Conservation (phyloP, 768 basidiomycete species). For the Suillus hirtellus region DNA sequence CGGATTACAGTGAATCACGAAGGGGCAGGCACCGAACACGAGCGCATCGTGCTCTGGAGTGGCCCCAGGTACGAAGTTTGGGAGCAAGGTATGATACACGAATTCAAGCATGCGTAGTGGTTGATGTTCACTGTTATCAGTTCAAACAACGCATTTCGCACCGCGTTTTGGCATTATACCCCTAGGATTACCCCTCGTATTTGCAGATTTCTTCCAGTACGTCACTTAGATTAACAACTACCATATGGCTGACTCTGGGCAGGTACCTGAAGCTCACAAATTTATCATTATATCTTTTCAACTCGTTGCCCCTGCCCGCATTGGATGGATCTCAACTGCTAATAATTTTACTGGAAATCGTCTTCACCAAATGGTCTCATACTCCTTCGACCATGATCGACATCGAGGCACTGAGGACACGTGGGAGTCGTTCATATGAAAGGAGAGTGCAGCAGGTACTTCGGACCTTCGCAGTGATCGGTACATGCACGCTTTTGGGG, state of each 20-base stretch:
- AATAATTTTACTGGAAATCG: slow-evolving; percentile 29
- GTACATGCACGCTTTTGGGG: slow-evolving; percentile 23
- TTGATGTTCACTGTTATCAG: not conserved
- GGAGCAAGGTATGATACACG: slow-evolving; percentile 55
- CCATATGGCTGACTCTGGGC: not conserved
- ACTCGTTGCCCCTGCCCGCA: slow-evolving; percentile 70
- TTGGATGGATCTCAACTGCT: slow-evolving; percentile 74
- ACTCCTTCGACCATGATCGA: slow-evolving; percentile 17
- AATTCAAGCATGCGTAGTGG: not conserved
- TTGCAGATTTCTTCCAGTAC: slow-evolving; percentile 53
- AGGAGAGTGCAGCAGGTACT: slow-evolving; percentile 19
- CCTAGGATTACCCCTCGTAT: slow-evolving; percentile 38
- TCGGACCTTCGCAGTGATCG: slow-evolving; percentile 18
- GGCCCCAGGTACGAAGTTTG: slow-evolving; percentile 66
- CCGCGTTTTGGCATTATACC: slow-evolving; percentile 29
- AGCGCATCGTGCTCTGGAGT: slow-evolving; percentile 66
- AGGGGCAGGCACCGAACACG: not conserved
- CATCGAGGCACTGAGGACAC: slow-evolving; percentile 20
- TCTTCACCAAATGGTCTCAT: slow-evolving; percentile 6
- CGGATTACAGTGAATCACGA: slow-evolving; percentile 47
- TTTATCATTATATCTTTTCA: slow-evolving; percentile 81
- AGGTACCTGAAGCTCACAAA: slow-evolving; percentile 67
- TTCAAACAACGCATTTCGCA: slow-evolving; percentile 2
- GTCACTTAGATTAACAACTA: slow-evolving; percentile 25
- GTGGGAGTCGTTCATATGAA: slow-evolving; percentile 9